These are phyloP conservation scores for Fusarium secorum DNA, from an alignment of 2,329 filamentous ascomycete genomes.

Conservation along the genomic window DNA sequence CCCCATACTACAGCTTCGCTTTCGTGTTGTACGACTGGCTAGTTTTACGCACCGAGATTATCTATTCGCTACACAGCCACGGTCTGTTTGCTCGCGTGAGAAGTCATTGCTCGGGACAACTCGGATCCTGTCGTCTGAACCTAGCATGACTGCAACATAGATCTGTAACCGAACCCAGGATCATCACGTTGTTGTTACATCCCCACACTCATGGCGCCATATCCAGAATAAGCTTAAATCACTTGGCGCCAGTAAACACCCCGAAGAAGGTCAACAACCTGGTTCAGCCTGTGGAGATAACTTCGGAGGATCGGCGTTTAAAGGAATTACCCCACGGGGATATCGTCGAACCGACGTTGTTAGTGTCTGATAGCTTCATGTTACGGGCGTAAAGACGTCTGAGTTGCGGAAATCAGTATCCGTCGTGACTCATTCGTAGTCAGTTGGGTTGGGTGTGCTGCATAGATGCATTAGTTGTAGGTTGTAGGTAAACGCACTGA, in stretches of 20 bases:
- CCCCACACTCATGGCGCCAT: background rate
- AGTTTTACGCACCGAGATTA: background rate
- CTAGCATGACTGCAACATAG: background rate
- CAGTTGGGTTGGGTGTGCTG: fast-evolving
- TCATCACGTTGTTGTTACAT: background rate
- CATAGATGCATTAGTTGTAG: background rate
- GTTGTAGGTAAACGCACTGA: fast-evolving
- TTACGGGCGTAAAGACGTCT: background rate
- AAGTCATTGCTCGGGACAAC: conserved; percentile 6
- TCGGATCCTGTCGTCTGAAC: background rate
- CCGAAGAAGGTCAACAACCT: background rate
- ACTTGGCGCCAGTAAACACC: conserved; percentile 15
- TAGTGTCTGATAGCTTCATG: background rate
- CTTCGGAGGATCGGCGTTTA: conserved; percentile 34
- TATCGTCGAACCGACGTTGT: background rate
- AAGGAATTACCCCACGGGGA: conserved; percentile 29
- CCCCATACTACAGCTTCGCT: background rate
- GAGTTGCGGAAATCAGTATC: background rate
- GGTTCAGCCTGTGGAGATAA: conserved; percentile 16
- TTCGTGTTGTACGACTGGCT: background rate
- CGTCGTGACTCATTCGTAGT: background rate
- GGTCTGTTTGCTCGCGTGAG: background rate
- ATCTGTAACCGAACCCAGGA: background rate
- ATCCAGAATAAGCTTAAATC: conserved; percentile 16
- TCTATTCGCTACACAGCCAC: background rate